Conservation (phyloP, 805 yeast genomes). For the Saccharomycopsis sp. region DNA sequence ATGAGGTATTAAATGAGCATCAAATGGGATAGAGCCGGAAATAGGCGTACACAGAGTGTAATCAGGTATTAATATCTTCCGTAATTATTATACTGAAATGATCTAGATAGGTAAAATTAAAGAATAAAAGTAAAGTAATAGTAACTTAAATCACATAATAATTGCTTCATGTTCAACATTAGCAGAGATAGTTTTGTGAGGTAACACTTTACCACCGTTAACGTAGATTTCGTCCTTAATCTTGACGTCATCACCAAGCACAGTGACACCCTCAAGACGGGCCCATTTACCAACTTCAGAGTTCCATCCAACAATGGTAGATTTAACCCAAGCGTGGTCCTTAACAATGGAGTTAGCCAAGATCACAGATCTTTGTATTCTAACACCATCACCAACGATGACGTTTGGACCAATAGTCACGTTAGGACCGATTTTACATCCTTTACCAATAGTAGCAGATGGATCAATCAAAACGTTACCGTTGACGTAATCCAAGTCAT, state of each 20-base stretch:
- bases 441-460: conserved; percentile 85
- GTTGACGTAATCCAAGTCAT: conserved; percentile 65
- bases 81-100: too few species aligned
- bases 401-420: conserved; percentile 97
- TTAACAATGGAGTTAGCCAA: conserved; percentile 85
- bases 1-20: too few species aligned
- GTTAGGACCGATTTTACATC: conserved; percentile 96
- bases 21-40: too few species aligned
- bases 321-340: conserved; percentile 97
- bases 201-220: conserved; percentile 98
- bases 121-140: background rate
- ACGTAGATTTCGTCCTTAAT: conserved; percentile 97
- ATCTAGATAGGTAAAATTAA: background rate
- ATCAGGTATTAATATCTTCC: too few species aligned
- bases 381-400: conserved; percentile 95
- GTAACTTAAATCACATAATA: conserved; percentile 64
- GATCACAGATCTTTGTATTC: conserved; percentile 92
- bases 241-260: conserved; percentile 97
- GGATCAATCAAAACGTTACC: conserved; percentile 95
- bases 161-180: conserved; percentile 97
- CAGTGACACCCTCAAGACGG: conserved; percentile 95
- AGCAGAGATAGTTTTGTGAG: conserved; percentile 93
- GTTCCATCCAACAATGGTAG: conserved; percentile 99
- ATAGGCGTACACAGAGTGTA: too few species aligned
- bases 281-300: conserved; percentile 98